A percentile compares a stretch with the other conserved stretches of the same genome.
Evolutionary conservation across 495 filamentous ascomycete genomes (phyloP).

Genomic region (Aspergillus coremiiformis): DNA sequence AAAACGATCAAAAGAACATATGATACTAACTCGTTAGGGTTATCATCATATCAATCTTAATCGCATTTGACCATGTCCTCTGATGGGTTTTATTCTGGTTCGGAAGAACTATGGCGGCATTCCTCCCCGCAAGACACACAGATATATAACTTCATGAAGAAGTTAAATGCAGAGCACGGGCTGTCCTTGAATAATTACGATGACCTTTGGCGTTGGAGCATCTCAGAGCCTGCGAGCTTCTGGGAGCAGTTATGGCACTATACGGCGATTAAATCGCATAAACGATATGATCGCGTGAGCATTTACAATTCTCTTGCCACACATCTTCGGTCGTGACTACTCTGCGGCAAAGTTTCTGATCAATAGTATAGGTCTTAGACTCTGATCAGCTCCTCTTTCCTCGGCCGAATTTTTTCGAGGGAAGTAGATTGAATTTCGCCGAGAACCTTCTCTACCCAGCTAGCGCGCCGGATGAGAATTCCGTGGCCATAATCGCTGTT

Average conservation of each 20-base stretch:
- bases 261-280: slow-evolving; percentile 63
- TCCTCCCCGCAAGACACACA: slow-evolving; percentile 56
- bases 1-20: neutral
- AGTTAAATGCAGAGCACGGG: slow-evolving; percentile 59
- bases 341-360: slow-evolving; percentile 1
- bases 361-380: slow-evolving; percentile 54
- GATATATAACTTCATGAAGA: slow-evolving; percentile 63
- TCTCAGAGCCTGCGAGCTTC: slow-evolving; percentile 64
- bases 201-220: slow-evolving; percentile 75
- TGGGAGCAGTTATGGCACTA: slow-evolving; percentile 86
- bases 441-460: slow-evolving; percentile 82
- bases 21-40: neutral
- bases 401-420: slow-evolving; percentile 73
- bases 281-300: slow-evolving; percentile 52
- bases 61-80: slow-evolving; percentile 20
- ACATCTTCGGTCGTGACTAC: neutral
- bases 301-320: slow-evolving; percentile 1
- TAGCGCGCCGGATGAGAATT: slow-evolving; percentile 48
- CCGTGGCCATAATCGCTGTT: slow-evolving; percentile 60
- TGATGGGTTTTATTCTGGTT: slow-evolving; percentile 13
- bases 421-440: slow-evolving; percentile 76
- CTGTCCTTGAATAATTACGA: slow-evolving; percentile 57
- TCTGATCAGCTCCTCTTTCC: slow-evolving; percentile 67
- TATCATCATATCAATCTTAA: neutral
- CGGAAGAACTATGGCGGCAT: slow-evolving; percentile 63